Conservation (phyloP, 1,284 basidiomycete species). For the Fomitopsis pinicola region DNA sequence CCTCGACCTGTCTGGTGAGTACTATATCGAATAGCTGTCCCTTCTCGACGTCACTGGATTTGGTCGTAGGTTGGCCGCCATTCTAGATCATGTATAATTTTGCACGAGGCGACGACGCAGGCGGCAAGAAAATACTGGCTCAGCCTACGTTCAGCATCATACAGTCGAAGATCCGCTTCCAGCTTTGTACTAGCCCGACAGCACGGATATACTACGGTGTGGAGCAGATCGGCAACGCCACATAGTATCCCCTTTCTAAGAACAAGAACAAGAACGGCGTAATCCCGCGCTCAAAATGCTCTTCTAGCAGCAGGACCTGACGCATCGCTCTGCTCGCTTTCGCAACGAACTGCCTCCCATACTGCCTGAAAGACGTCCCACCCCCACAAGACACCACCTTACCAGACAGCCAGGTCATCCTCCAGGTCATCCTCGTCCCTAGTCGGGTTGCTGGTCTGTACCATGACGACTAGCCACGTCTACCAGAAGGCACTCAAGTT, state of each 20-base stretch:
- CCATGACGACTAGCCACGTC: constrained; percentile 63
- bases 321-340: constrained; percentile 77
- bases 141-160: constrained; percentile 84
- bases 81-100: constrained; percentile 86
- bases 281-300: constrained; percentile 61
- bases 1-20: constrained; percentile 70
- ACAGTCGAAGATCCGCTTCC: constrained; percentile 77
- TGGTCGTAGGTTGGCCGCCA: constrained; percentile 62
- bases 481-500: constrained; percentile 56
- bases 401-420: constrained; percentile 56
- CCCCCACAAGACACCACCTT: constrained; percentile 44
- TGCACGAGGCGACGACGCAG: constrained; percentile 55
- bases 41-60: constrained; percentile 2
- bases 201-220: constrained; percentile 89
- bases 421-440: constrained; percentile 86
- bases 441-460: constrained; percentile 72
- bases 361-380: constrained; percentile 75
- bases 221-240: constrained; percentile 80
- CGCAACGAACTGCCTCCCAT: constrained; percentile 62
- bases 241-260: constrained; percentile 85
- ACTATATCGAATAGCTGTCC: not conserved
- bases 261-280: constrained; percentile 55
- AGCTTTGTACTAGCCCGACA: constrained; percentile 74
- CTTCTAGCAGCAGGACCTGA: constrained; percentile 83
- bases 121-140: constrained; percentile 58